Evolutionary conservation across 169 alveolate genomes (phyloP), one percentile per base, ranked within the genome.

Genomic region (Plasmodium fragile): DNA sequence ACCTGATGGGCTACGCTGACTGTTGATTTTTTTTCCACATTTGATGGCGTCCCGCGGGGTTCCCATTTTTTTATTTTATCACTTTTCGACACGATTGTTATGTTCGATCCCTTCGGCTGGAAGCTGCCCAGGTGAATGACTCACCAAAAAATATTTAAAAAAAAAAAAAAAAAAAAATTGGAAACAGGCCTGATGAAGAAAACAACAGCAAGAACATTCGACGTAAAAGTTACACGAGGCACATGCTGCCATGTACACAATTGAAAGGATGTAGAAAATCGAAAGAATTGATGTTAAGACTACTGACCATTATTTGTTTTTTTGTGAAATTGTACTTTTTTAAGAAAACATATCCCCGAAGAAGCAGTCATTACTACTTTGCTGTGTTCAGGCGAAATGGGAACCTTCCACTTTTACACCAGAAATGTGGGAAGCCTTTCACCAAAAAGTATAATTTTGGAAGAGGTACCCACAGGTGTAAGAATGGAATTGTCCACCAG

Each of bases 161-260:
- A 32, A 36, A 72, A 32, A 73, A 73, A 72, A 73, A 73, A 73
- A 73, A 73, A 73, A 73, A 73, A 73, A 73, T 4, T 11, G 2
- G 36, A 13, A 73, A 73, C 30, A 73, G 22, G 28, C 30, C 28
- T 34, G 53, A 73, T 34, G 43, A 34, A 73, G 43, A 22, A 73
- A n/a, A 22, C 22, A 73, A 73, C n/a, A 73, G 59, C 18, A 43
- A 34, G 52, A 55, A 71, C 52, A 84, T 55, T 39, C 34, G 59
- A 11, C 30, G 45, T 53, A 22, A 55, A 59, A 30, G 22, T 39
- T 65, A 65, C 36, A 18, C 16, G 3, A 22, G 36, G 75, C 41
- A 65, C 36, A 65, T 65, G 75, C 36, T 65, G 75, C 41, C 2
- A 65, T 28, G 75, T 28, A 65, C 75, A 65, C 75, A 65, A 65